Base-by-base conservation (phyloP, 2,329 filamentous ascomycete genomes). In the Nannizziopsis arthrosporioides region DNA sequence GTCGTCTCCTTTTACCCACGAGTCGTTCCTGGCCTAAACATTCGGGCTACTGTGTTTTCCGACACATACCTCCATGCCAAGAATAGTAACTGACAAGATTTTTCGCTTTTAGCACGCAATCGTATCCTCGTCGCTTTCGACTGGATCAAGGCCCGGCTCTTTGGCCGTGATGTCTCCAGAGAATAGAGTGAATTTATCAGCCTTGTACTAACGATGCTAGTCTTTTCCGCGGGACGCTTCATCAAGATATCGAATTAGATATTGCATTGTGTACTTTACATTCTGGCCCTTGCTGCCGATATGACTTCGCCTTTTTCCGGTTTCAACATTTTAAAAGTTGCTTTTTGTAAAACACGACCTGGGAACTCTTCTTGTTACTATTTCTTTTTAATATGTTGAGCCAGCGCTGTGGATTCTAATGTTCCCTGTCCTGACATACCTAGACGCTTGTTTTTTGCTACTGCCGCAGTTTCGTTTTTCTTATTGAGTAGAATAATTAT, bases 71-170 rank as follows among this genome's bases (percentile, higher is more conserved):
- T 49, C 44, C 51, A 8, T 18, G n/a, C 41, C 19, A 18, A 60
- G 57, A 54, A 56, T 34, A 44, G 11, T 18, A 5, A 59, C 55
- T 55, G 48, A 53, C 42, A 5, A 27, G 52, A 36, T 50, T 35
- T 44, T 46, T 38, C 34, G 44, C 15, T 12, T 15, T 41, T 55
- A 93, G 86, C 86, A 53, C 87, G 92, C 60, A 98, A 98, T 74
- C 83, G 92, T 65, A 79, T 96, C 59, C 78, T 98, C 44, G 92
- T 98, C 59, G 73, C 86, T 55, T 75, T 94, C 61, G 92, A 98
- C 72, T 98, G 92, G 92, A 68, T 90, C 67, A 98, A 98, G 78
- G 88, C 89, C 58, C 94, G 93, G 74, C 72, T 92, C 52, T 98
- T 98, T 63, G 92, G 92, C 53, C 88, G 92, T 66, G 92, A 98